phyloP scores from a whole-genome alignment of 306 rosid species.

The Quercus wislizeni region DNA sequence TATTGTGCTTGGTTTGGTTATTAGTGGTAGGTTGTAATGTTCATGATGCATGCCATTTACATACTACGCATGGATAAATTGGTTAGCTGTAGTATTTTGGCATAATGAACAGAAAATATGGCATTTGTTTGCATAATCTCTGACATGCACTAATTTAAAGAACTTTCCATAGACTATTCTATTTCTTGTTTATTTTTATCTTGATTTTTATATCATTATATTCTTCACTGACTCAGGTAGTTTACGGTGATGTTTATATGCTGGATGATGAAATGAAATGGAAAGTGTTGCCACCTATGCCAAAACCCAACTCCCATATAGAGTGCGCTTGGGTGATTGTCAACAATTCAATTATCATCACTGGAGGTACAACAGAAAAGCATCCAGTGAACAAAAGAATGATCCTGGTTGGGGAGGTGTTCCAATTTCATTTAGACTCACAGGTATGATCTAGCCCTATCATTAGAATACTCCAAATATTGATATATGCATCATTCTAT shows the following conservation, averaged over 20 bases:
- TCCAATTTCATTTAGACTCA: constrained; percentile 61
- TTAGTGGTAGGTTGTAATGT: not conserved
- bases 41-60: not conserved
- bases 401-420: constrained; percentile 85
- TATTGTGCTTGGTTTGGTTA: not conserved
- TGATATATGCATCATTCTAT: not conserved
- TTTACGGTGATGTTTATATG: constrained; percentile 79
- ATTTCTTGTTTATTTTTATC: not conserved
- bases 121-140: not conserved
- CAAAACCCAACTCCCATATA: constrained; percentile 81
- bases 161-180: not conserved
- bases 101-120: not conserved
- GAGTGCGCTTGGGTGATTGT: constrained; percentile 78
- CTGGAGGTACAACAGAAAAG: constrained; percentile 92
- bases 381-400: constrained; percentile 77
- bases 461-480: not conserved
- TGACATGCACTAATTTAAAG: not conserved
- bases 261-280: constrained; percentile 81
- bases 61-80: not conserved
- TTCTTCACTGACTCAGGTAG: constrained; percentile 54
- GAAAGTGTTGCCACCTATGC: constrained; percentile 73
- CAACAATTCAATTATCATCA: constrained; percentile 70
- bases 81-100: not conserved
- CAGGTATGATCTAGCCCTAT: constrained; percentile 42
- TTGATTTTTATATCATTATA: not conserved